Base-by-base conservation (phyloP, 768 basidiomycete species). In the Xerocomellus chrysenteron region DNA sequence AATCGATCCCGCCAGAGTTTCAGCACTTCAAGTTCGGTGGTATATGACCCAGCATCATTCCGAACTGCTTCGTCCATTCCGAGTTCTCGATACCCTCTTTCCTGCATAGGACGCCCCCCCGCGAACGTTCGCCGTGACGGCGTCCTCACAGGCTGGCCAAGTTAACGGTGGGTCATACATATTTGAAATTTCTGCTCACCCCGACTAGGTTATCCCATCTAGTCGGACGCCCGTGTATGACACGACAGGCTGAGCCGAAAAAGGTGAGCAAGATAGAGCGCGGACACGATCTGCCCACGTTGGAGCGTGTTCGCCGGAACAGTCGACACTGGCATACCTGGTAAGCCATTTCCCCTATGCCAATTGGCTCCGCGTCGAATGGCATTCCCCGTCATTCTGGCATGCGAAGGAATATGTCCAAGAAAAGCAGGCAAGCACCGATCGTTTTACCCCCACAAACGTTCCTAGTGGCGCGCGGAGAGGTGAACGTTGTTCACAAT, bases 391-490 rank as follows among this genome's bases (percentile, higher is more conserved):
- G 16, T 24, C 49, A 5, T 24, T 39, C 14, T 47, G 32, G 1
- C 33, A 52, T 57, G 41, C 37, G 55, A 57, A 57, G 50, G 55
- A 57, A 45, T 57, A 19, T 28, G 50, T 50, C n/a, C 30, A 40
- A 5, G 51, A 45, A 17, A 57, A 47, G 16, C 12, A 47, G 56
- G 46, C 16, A 46, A 47, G 51, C 17, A 12, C n/a, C 5, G 10
- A 21, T 52, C 26, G 19, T 19, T 35, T 41, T 32, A 6, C 17
- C 14, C 24, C 8, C 28, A 28, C 16, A n/a, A 26, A 32, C 24
- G 19, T 19, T 44, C 12, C 50, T 30, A 53, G 28, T 28, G 26
- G 26, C 3, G 26, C 26, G 26, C 26, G 5, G 28, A 28, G 5
- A 28, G 5, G 28, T 7, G 6, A 28, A 28, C 28, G 28, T 28